Evolutionary conservation across 2,329 filamentous ascomycete species (phyloP).

Genomic region (Cytospora mali): DNA sequence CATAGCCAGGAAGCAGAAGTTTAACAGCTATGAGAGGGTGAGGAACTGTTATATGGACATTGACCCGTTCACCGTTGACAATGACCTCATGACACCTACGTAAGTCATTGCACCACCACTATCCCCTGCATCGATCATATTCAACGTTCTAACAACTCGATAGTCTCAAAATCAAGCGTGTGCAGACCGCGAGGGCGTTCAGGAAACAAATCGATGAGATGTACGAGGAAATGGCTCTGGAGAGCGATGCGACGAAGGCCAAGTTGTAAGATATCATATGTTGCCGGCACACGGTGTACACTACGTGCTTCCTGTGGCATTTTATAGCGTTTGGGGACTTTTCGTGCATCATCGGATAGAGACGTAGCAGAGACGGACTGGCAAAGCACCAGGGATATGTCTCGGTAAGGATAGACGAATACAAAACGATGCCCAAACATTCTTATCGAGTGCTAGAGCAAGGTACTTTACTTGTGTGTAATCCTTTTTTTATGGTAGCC

Average conservation of each 20-base stretch:
- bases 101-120: constrained; percentile 52
- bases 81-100: constrained; percentile 87
- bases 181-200: constrained; percentile 57
- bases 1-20: constrained; percentile 80
- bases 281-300: not conserved
- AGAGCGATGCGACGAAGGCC: constrained; percentile 41
- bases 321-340: not conserved
- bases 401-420: not conserved
- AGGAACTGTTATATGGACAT: constrained; percentile 73
- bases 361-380: not conserved
- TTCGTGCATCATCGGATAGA: not conserved
- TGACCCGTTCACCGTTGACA: constrained; percentile 92
- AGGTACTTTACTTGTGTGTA: too few relatives aligned
- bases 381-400: not conserved
- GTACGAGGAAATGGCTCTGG: constrained; percentile 57
- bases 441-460: too few relatives aligned
- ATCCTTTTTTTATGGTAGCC: too few relatives aligned
- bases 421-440: not conserved
- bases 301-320: not conserved
- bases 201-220: constrained; percentile 56
- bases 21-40: constrained; percentile 89
- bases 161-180: constrained; percentile 63
- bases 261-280: constrained; percentile 50
- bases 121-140: not conserved
- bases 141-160: constrained; percentile 22